phyloP scores from a whole-genome alignment of 331 rosid genomes.

The Cydonia oblonga region DNA sequence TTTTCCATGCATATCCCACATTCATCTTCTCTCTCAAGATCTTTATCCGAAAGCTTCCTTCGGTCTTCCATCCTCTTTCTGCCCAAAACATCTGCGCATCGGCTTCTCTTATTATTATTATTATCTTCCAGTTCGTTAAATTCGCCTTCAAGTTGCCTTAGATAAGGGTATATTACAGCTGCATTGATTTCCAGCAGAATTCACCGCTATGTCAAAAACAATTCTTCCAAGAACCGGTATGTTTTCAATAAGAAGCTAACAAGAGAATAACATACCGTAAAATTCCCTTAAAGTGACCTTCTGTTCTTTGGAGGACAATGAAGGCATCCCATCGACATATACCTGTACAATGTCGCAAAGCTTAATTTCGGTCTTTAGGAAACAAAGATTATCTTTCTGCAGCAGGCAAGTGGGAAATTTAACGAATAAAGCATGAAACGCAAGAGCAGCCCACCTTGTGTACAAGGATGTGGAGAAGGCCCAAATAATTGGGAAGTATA shows the following conservation, averaged over 20 bases:
- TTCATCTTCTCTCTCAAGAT: slow-evolving; percentile 45
- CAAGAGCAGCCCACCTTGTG: slow-evolving; percentile 33
- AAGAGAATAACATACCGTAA: slow-evolving; percentile 33
- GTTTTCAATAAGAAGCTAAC: background rate
- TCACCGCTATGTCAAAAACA: background rate
- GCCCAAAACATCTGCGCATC: slow-evolving; percentile 12
- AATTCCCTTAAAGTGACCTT: slow-evolving; percentile 56
- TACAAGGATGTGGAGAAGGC: slow-evolving; percentile 49
- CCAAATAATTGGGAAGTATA: slow-evolving; percentile 48
- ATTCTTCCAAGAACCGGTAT: background rate
- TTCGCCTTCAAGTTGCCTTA: slow-evolving; percentile 54
- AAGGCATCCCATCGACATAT: slow-evolving; percentile 38
- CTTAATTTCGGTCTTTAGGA: slow-evolving; percentile 4
- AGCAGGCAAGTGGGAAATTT: background rate
- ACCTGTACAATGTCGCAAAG: slow-evolving; percentile 30
- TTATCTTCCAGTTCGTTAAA: slow-evolving; percentile 20
- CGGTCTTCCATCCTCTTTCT: slow-evolving; percentile 25
- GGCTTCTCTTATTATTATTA: slow-evolving; percentile 12
- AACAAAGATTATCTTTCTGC: background rate
- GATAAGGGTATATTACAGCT: slow-evolving; percentile 71
- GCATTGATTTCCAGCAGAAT: slow-evolving; percentile 20
- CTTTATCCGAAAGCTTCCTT: slow-evolving; percentile 14
- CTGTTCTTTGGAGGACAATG: slow-evolving; percentile 55
- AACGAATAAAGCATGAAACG: background rate
- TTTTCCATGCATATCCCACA: slow-evolving; percentile 83